Conservation (phyloP, 1,284 basidiomycete genomes). For the Puccinia hordei region DNA sequence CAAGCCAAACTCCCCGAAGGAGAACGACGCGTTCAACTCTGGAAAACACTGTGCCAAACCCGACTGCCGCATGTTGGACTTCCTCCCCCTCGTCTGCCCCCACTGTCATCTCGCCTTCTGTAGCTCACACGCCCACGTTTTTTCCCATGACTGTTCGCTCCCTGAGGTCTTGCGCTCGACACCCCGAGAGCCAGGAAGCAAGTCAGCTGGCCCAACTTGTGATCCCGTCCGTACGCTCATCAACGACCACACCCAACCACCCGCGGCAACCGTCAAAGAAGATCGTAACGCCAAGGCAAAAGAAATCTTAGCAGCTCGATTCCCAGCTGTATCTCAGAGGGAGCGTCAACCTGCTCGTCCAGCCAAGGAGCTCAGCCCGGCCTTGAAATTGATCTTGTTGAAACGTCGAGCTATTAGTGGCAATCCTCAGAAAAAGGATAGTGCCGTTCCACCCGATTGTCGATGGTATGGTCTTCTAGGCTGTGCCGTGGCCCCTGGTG, state of each 20-base stretch:
- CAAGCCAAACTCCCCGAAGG: neutral
- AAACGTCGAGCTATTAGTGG: conserved; percentile 40
- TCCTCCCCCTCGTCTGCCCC: conserved; percentile 43
- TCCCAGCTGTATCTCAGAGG: conserved; percentile 9
- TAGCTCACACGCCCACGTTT: conserved; percentile 28
- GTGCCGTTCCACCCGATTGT: conserved; percentile 26
- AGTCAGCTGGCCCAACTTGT: neutral
- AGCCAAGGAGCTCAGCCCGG: conserved; percentile 34
- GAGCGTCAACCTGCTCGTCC: conserved; percentile 11
- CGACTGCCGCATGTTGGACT: conserved; percentile 38
- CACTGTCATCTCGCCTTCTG: conserved; percentile 38
- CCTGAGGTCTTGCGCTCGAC: neutral
- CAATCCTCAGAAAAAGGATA: conserved; percentile 46
- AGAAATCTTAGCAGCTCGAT: conserved; percentile 35
- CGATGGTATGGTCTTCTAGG: conserved; percentile 49
- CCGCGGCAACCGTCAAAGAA: neutral
- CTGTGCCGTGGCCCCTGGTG: neutral
- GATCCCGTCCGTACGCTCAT: conserved; percentile 32
- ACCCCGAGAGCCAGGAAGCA: neutral
- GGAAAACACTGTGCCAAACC: conserved; percentile 39
- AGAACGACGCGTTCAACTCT: conserved; percentile 25
- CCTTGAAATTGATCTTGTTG: conserved; percentile 39
- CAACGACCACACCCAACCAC: conserved; percentile 1
- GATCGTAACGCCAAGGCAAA: conserved; percentile 36
- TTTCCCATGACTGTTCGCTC: conserved; percentile 34